Percentiles rank a stretch among this genome's conserved stretches.
These are phyloP conservation scores for Rhodomyrtus tomentosa DNA, from an alignment of 345 rosid species.

Conservation along the genomic window DNA sequence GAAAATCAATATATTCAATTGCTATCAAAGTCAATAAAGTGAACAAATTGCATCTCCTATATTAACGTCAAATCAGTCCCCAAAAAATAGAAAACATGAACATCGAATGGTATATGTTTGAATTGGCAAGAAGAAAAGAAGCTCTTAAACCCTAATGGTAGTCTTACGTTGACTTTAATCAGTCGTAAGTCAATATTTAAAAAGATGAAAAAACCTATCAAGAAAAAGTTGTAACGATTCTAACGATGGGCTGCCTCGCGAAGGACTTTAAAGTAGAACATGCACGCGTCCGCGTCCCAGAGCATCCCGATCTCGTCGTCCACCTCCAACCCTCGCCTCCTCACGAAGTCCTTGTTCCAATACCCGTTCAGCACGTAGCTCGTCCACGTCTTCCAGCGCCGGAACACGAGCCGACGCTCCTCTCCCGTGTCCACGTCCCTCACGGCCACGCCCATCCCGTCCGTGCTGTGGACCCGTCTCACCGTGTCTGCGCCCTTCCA, in stretches of 20 bases:
- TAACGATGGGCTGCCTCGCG: not conserved
- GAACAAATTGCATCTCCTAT: not conserved
- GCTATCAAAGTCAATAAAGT: not conserved
- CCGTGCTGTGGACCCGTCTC: not conserved
- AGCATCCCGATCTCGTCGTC: not conserved
- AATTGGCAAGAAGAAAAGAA: not conserved
- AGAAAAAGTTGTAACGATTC: not conserved
- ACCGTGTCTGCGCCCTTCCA: not conserved
- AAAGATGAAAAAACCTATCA: not conserved
- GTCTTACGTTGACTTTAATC: not conserved
- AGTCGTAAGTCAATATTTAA: not conserved
- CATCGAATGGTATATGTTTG: too few relatives aligned
- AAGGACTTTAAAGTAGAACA: not conserved
- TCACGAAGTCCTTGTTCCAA: not conserved
- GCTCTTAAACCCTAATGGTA: not conserved
- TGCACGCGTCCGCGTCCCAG: not conserved
- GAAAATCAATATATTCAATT: not conserved
- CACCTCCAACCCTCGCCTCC: not conserved
- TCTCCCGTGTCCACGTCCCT: not conserved
- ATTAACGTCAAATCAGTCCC: not conserved
- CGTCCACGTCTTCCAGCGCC: not conserved
- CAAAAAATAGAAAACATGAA: not conserved
- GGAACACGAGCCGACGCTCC: not conserved
- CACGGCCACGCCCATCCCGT: not conserved
- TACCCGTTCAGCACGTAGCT: not conserved